A percentile compares a stretch with the other conserved stretches of the same genome.
These are phyloP conservation scores for Pyrus communis DNA, from an alignment of 306 rosid species.

Conservation along the genomic window DNA sequence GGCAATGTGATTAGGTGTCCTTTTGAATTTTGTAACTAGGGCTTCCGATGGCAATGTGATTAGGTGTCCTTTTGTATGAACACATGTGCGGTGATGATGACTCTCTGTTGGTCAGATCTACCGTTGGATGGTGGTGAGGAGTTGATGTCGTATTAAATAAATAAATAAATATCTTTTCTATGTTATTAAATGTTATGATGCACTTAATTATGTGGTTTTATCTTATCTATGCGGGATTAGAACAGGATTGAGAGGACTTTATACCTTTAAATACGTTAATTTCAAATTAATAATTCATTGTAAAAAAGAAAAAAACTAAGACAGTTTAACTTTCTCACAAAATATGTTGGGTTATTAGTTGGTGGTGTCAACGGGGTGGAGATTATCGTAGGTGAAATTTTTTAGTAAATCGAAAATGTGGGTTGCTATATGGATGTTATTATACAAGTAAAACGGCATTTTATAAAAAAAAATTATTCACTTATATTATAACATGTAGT, in stretches of 20 bases:
- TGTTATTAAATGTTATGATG: not conserved
- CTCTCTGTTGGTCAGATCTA: not conserved
- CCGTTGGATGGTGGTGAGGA: not conserved
- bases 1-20: not conserved
- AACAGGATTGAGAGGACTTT: not conserved
- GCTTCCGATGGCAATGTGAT: not conserved
- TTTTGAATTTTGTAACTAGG: not conserved
- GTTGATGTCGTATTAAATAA: not conserved
- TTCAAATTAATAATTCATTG: no score
- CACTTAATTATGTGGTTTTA: not conserved
- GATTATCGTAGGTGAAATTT: no score
- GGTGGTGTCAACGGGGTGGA: no score
- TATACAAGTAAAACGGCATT: no score
- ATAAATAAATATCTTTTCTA: not conserved
- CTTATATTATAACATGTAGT: fast-evolving
- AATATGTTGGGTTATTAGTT: no score
- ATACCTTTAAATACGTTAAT: no score
- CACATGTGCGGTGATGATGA: not conserved
- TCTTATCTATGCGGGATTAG: not conserved
- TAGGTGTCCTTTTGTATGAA: not conserved
- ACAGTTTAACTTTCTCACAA: no score
- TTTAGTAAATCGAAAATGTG: no score
- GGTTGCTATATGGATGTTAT: fast-evolving
- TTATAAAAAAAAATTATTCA: no score
- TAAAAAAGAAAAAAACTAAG: no score